Percentiles rank a stretch among this genome's conserved stretches.
These are phyloP conservation scores for Asclepias syriaca DNA, from an alignment of 257 asterid genomes.

Conservation along the genomic window DNA sequence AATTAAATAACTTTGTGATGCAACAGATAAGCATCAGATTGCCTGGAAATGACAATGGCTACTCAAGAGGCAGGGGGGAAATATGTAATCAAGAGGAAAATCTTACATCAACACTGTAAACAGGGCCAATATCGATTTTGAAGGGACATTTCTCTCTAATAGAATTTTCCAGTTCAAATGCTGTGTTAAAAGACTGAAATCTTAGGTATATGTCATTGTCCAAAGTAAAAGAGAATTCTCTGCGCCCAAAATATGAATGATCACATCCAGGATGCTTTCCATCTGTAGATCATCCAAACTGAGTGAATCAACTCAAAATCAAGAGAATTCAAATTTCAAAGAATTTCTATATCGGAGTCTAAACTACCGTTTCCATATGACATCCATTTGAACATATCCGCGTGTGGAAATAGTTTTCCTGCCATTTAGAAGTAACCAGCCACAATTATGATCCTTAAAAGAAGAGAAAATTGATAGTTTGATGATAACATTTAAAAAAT, in stretches of 20 bases:
- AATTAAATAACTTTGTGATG: not conserved
- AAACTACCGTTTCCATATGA: slow-evolving; percentile 80
- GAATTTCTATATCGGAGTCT: not conserved
- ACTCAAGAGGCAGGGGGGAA: not conserved
- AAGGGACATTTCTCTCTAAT: slow-evolving; percentile 76
- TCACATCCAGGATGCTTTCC: slow-evolving; percentile 99
- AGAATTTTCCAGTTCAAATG: slow-evolving; percentile 53
- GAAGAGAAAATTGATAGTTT: not conserved
- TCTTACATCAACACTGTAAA: slow-evolving; percentile 87
- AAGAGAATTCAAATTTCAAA: slow-evolving; percentile 1
- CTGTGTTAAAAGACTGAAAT: slow-evolving; percentile 67
- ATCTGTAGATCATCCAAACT: slow-evolving; percentile 34
- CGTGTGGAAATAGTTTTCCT: slow-evolving; percentile 79
- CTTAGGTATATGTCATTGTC: slow-evolving; percentile 74
- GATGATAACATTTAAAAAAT: too few species aligned
- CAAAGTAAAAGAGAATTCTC: slow-evolving; percentile 86
- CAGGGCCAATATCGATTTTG: slow-evolving; percentile 91
- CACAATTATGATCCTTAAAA: not conserved
- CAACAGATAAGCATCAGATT: not conserved
- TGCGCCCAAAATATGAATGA: slow-evolving; percentile 71
- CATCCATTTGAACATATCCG: slow-evolving; percentile 81
- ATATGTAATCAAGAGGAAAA: not conserved
- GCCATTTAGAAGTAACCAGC: slow-evolving; percentile 26
- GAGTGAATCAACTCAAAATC: slow-evolving; percentile 9
- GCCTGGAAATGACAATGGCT: not conserved